Percentiles rank a stretch among this genome's conserved stretches.
phyloP scores from a whole-genome alignment of 495 filamentous ascomycete species.

The Alectoria sarmentosa region DNA sequence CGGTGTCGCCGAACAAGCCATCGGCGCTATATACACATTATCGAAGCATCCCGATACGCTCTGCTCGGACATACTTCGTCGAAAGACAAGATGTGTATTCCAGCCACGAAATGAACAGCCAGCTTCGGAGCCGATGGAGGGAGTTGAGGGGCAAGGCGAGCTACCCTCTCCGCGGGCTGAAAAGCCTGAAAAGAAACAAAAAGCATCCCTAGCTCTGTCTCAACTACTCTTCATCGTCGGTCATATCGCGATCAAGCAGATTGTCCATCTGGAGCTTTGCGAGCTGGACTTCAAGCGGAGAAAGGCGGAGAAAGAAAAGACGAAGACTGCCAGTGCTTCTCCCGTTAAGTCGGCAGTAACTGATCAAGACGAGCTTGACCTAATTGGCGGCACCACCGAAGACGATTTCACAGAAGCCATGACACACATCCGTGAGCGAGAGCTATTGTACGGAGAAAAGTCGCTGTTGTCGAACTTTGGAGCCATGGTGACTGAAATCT shows the following conservation, averaged over 20 bases:
- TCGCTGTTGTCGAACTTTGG: conserved; percentile 87
- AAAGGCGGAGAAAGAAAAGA: conserved; percentile 92
- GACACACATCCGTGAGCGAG: conserved; percentile 86
- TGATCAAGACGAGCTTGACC: conserved; percentile 76
- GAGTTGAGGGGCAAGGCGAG: conserved; percentile 32
- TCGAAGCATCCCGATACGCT: conserved; percentile 91
- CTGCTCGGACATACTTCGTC: conserved; percentile 83
- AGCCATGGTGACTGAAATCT: conserved; percentile 84
- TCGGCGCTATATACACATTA: conserved; percentile 90
- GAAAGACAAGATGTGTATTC: conserved; percentile 83
- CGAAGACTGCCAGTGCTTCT: conserved; percentile 48
- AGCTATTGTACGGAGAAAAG: conserved; percentile 80
- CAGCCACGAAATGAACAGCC: conserved; percentile 32
- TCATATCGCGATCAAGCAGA: conserved; percentile 96
- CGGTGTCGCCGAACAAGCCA: conserved; percentile 94
- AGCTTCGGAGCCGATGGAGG: conserved; percentile 29
- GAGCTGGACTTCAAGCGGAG: conserved; percentile 96
- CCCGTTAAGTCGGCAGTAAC: conserved; percentile 33
- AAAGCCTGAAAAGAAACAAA: conserved; percentile 39
- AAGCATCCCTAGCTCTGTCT: conserved; percentile 66
- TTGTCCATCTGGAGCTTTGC: conserved; percentile 97
- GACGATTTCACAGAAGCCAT: conserved; percentile 98
- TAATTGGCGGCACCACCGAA: conserved; percentile 95
- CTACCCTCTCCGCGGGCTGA: conserved; percentile 33
- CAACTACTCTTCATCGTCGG: conserved; percentile 94